These are phyloP conservation scores for Ormosia semicastrata DNA, from an alignment of 306 rosid genomes.

Conservation along the genomic window DNA sequence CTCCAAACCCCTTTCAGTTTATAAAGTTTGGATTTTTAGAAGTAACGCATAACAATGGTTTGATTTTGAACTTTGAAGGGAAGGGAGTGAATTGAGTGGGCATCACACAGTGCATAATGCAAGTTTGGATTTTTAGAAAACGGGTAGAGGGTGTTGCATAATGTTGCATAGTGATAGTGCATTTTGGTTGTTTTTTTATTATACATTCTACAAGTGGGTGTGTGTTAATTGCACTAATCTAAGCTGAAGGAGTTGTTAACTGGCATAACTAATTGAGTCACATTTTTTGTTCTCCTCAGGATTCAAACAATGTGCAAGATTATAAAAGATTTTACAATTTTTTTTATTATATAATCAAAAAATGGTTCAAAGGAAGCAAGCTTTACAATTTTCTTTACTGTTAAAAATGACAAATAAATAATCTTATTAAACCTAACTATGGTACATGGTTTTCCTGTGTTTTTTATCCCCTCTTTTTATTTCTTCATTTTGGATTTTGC, in stretches of 20 bases:
- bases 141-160: neutral
- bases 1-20: neutral
- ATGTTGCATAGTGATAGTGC: neutral
- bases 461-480: neutral
- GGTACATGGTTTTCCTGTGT: neutral
- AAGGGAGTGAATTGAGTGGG: neutral
- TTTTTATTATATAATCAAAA: too few species aligned
- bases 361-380: neutral
- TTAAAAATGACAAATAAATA: too few species aligned
- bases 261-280: neutral
- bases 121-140: too few species aligned
- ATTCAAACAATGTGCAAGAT: neutral
- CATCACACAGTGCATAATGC: neutral
- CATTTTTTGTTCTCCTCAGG: neutral
- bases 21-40: neutral
- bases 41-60: neutral
- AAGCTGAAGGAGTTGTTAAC: neutral
- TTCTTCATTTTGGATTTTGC: slow-evolving; percentile 21
- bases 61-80: neutral
- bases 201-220: neutral
- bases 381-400: neutral
- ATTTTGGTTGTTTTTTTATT: neutral
- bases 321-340: neutral
- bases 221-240: neutral
- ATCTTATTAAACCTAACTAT: neutral